Base-by-base conservation (phyloP, 768 basidiomycete genomes). In the Glaciozyma martinii region DNA sequence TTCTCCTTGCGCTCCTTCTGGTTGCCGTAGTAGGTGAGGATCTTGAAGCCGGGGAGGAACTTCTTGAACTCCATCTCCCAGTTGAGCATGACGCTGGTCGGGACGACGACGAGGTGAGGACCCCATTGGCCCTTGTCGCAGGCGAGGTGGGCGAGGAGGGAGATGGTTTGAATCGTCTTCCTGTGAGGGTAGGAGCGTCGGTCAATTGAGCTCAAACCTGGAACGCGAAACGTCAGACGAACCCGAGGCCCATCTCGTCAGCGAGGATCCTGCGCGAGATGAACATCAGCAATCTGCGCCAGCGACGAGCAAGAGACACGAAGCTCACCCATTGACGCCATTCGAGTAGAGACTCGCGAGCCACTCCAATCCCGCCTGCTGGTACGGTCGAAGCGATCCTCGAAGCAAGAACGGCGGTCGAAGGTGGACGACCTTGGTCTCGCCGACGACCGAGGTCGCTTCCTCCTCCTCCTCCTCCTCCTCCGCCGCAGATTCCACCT, bases 101-200 rank as follows among this genome's bases (percentile, higher is more conserved):
- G 94, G 66, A 90, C 94, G 25, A 97, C 91, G 63, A 99, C 78
- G 42, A 99, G 82, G 75, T 94, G 90, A 0, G 92, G 92, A 8
- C 83, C 83, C 68, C 81, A 82, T 56, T 87, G 85, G 3, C 83
- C 81, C 56, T 66, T 66, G 61, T 88, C 86, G 49, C 60, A 67
- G 27, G 90, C 86, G 4, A 99, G 82, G 76, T 92, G 87, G 0
- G 93, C 93, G 66, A 89, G 85, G 75, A 99, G 94, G 1, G 94
- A 85, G 54, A 99, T 99, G 0, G 86, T 89, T 81, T 99, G 94
- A 0, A 98, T 81, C 0, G 94, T 99, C 89, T 95, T 71, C 23
- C 71, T 65, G 69, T 66, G 67, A 66, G 37, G 25, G 16, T 42
- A 7, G 21, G n/a, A 47, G n/a, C 46, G 19, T 40, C n/a, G 46